Conservation (phyloP, 139 green algal species). For the Micromonas commoda region DNA sequence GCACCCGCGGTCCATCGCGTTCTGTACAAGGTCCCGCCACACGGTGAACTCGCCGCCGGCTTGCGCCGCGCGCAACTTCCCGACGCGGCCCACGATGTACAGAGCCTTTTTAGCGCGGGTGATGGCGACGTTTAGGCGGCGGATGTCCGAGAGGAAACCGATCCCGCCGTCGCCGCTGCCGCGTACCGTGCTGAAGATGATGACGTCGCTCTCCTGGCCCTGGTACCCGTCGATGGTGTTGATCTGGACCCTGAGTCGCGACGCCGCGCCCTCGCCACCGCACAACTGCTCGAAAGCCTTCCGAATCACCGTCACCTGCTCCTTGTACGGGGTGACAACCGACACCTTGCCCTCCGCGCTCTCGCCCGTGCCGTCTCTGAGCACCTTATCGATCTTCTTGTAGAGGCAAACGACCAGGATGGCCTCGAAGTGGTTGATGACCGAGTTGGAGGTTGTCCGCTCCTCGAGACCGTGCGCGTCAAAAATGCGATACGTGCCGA, state of each 20-base stretch:
- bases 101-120: conserved; percentile 2
- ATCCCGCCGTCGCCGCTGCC: neutral
- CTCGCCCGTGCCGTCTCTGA: neutral
- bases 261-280: neutral
- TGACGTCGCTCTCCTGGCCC: conserved; percentile 16
- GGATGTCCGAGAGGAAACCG: conserved; percentile 8
- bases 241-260: neutral
- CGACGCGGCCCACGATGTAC: conserved; percentile 4
- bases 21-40: neutral
- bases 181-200: conserved; percentile 15
- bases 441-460: neutral
- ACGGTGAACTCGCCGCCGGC: neutral
- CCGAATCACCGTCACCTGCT: neutral
- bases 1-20: neutral
- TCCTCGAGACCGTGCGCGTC: neutral
- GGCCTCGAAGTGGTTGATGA: neutral
- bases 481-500: neutral
- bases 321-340: conserved; percentile 19
- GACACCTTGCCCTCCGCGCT: neutral
- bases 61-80: too few species aligned
- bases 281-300: neutral
- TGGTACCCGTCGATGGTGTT: conserved; percentile 23
- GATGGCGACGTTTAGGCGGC: conserved; percentile 17
- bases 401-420: neutral
- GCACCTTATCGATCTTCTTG: neutral